phyloP scores from a whole-genome alignment of 371 early-diverging fungal genomes.

The Globomyces sp. region DNA sequence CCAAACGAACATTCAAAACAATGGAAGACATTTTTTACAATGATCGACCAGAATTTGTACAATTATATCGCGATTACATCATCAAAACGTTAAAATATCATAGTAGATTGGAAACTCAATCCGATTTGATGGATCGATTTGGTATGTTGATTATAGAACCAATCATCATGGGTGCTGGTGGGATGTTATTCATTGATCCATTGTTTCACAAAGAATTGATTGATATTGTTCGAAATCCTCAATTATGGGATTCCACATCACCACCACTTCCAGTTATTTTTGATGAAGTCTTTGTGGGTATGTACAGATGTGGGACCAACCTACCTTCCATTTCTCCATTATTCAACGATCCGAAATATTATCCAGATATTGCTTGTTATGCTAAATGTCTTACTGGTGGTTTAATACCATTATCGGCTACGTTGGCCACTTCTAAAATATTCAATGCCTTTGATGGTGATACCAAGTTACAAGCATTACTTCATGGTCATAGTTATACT shows the following conservation, averaged over 20 bases:
- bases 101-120: background rate
- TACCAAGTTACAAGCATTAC: slow-evolving; percentile 65
- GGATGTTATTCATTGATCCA: slow-evolving; percentile 83
- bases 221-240: slow-evolving; percentile 51
- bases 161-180: slow-evolving; percentile 77
- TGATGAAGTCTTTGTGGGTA: slow-evolving; percentile 84
- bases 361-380: slow-evolving; percentile 75
- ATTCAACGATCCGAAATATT: slow-evolving; percentile 50
- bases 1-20: no score
- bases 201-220: slow-evolving; percentile 70
- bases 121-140: slow-evolving; percentile 7
- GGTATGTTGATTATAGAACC: slow-evolving; percentile 81
- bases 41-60: slow-evolving; percentile 30
- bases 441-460: slow-evolving; percentile 66
- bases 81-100: background rate
- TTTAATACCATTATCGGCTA: slow-evolving; percentile 68
- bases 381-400: slow-evolving; percentile 83
- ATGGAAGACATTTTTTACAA: no score
- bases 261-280: slow-evolving; percentile 53
- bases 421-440: slow-evolving; percentile 64
- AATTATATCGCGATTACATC: slow-evolving; percentile 45
- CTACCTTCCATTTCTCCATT: slow-evolving; percentile 51
- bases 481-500: slow-evolving; percentile 84
- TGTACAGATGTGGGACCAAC: slow-evolving; percentile 69
- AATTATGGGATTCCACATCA: slow-evolving; percentile 28